Percentiles rank a stretch among this genome's conserved stretches.
phyloP scores from a whole-genome alignment of 1,284 basidiomycete species.

The Trametes polyzona region DNA sequence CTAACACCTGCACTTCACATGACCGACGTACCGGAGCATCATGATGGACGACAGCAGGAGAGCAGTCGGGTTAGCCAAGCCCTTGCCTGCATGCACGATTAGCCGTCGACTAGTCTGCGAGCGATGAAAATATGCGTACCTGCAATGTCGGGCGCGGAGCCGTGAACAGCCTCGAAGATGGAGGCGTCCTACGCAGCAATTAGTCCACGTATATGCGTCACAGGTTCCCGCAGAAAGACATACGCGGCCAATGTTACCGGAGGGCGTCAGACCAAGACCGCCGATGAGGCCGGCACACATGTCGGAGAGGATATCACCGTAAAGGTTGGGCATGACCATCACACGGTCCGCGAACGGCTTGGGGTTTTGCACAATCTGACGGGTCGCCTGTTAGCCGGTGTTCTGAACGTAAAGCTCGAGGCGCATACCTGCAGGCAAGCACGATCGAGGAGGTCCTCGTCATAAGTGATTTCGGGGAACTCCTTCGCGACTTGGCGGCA shows the following conservation, averaged over 20 bases:
- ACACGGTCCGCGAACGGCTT: conserved; percentile 94
- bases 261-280: conserved; percentile 96
- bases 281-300: conserved; percentile 99
- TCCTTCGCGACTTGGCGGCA: conserved; percentile 97
- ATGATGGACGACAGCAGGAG: conserved; percentile 93
- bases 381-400: conserved; percentile 8
- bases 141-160: conserved; percentile 90
- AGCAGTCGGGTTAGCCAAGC: conserved; percentile 97
- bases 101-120: conserved; percentile 18
- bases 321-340: conserved; percentile 99
- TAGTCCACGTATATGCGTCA: conserved; percentile 1
- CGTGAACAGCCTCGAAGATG: conserved; percentile 99
- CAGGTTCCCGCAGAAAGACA: conserved; percentile 31
- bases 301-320: conserved; percentile 97
- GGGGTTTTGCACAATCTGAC: conserved; percentile 89
- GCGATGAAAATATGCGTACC: conserved; percentile 44
- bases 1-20: neutral
- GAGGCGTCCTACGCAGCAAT: conserved; percentile 80
- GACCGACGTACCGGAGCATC: conserved; percentile 82
- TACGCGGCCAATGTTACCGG: conserved; percentile 96
- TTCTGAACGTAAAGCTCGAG: neutral
- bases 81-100: conserved; percentile 66
- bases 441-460: conserved; percentile 97
- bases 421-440: conserved; percentile 85
- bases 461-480: conserved; percentile 93